phyloP scores from a whole-genome alignment of 768 basidiomycete species.

The Hypsizygus marmoreus region DNA sequence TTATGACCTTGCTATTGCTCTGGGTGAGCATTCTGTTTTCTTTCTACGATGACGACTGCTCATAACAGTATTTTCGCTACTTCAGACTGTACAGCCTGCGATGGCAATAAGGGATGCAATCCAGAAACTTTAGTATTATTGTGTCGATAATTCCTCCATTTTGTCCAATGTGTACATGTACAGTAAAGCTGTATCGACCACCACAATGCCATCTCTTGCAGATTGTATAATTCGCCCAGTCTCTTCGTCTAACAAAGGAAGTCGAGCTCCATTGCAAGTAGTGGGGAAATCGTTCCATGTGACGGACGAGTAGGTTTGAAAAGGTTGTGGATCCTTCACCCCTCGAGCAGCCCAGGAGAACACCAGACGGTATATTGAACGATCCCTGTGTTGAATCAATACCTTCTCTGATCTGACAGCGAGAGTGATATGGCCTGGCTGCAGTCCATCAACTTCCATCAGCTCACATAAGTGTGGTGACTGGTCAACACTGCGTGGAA shows the following conservation, averaged over 20 bases:
- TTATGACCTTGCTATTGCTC: not conserved
- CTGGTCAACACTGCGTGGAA: not conserved
- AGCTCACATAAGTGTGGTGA: not conserved
- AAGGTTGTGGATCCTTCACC: no score
- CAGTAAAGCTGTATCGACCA: no score
- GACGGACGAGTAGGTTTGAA: not conserved
- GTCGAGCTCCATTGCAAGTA: not conserved
- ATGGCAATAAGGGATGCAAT: no score
- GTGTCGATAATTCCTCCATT: no score
- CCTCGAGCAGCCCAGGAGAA: not conserved
- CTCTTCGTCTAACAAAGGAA: not conserved
- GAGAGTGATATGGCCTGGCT: not conserved
- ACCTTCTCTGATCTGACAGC: not conserved
- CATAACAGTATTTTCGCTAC: not conserved
- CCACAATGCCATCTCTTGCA: no score
- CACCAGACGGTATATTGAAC: no score
- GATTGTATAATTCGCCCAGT: not conserved
- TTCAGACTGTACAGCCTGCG: no score
- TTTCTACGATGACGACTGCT: not conserved
- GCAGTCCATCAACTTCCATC: not conserved
- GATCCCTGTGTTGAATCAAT: not conserved
- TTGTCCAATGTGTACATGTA: no score
- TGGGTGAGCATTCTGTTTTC: not conserved
- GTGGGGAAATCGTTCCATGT: not conserved
- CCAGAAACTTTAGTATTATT: no score